Conservation (phyloP, 176 grass and related monocot genomes). For the Paspalum notatum region DNA sequence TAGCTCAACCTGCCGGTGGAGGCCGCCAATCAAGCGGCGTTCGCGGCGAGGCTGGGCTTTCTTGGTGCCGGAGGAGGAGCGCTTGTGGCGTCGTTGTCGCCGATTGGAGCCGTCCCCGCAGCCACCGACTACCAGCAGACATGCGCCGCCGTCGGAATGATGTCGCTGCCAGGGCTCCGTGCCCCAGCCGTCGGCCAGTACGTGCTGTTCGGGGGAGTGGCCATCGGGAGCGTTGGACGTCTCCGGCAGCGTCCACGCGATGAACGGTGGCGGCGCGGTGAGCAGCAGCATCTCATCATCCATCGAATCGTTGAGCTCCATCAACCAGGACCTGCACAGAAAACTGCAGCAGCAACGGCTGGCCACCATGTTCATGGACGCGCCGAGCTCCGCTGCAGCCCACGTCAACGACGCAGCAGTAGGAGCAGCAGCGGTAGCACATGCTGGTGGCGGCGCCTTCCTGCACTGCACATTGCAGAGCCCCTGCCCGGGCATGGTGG, state of each 20-base stretch:
- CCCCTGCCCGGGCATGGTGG: conserved; percentile 27
- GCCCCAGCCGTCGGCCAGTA: conserved; percentile 52
- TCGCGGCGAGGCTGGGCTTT: conserved; percentile 45
- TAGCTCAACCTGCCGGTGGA: conserved; percentile 42
- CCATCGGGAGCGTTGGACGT: conserved; percentile 13
- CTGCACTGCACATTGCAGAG: conserved; percentile 47
- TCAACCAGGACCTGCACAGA: conserved; percentile 97
- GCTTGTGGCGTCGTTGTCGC: not conserved
- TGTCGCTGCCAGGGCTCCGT: conserved; percentile 42
- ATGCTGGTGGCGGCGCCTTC: conserved; percentile 29
- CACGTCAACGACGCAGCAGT: not conserved
- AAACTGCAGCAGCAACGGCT: conserved; percentile 93
- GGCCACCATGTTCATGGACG: conserved; percentile 59
- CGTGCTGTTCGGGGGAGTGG: conserved; percentile 62
- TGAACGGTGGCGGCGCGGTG: conserved; percentile 10
- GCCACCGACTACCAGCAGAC: conserved; percentile 44
- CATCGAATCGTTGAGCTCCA: conserved; percentile 95
- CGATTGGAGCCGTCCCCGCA: not conserved
- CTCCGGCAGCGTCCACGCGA: not conserved
- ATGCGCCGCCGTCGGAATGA: conserved; percentile 33
- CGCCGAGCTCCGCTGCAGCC: conserved; percentile 19
- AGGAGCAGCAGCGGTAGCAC: not conserved
- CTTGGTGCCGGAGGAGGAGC: not conserved
- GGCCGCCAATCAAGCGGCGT: conserved; percentile 22
- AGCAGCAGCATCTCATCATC: conserved; percentile 75